A percentile compares a stretch with the other conserved stretches of the same genome.
Conservation (phyloP, 768 basidiomycete genomes). For the Hygrocybe punicea region DNA sequence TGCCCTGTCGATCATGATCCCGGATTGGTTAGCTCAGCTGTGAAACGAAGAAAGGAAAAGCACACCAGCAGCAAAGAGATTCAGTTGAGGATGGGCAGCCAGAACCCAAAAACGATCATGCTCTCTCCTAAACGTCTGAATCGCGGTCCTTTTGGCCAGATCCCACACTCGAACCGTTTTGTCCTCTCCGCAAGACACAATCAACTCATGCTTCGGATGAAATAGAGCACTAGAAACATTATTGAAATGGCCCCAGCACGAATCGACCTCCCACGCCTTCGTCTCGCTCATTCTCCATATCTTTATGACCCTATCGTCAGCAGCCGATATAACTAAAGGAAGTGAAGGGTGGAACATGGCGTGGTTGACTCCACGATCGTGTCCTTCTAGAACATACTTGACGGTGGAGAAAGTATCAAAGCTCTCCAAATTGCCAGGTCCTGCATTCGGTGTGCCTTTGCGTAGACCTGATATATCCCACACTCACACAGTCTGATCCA, state of each 20-base stretch:
- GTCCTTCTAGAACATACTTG: slow-evolving; percentile 96
- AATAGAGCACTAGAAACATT: slow-evolving; percentile 94
- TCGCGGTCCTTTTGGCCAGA: slow-evolving; percentile 87
- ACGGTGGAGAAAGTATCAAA: slow-evolving; percentile 92
- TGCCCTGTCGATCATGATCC: slow-evolving; percentile 41
- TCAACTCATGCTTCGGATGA: slow-evolving; percentile 96
- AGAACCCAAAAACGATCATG: slow-evolving; percentile 98
- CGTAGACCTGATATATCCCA: slow-evolving; percentile 99
- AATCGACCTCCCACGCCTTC: slow-evolving; percentile 99
- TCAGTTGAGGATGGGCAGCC: slow-evolving; percentile 93
- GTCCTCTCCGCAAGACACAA: slow-evolving; percentile 96
- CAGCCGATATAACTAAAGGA: slow-evolving; percentile 94
- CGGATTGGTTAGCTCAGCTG: background rate
- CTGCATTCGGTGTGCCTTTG: slow-evolving; percentile 67
- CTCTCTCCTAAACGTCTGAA: slow-evolving; percentile 96
- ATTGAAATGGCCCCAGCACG: slow-evolving; percentile 97
- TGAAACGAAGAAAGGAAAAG: background rate
- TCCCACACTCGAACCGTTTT: slow-evolving; percentile 99
- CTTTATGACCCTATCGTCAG: slow-evolving; percentile 96
- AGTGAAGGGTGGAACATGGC: slow-evolving; percentile 96
- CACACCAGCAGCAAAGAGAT: slow-evolving; percentile 89
- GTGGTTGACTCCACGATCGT: slow-evolving; percentile 95
- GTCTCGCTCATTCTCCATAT: slow-evolving; percentile 99
- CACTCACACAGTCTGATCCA: slow-evolving; percentile 98
- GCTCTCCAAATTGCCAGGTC: slow-evolving; percentile 75